Evolutionary conservation across 441 rosid genomes (phyloP).

Genomic region (Isatis lusitanica): DNA sequence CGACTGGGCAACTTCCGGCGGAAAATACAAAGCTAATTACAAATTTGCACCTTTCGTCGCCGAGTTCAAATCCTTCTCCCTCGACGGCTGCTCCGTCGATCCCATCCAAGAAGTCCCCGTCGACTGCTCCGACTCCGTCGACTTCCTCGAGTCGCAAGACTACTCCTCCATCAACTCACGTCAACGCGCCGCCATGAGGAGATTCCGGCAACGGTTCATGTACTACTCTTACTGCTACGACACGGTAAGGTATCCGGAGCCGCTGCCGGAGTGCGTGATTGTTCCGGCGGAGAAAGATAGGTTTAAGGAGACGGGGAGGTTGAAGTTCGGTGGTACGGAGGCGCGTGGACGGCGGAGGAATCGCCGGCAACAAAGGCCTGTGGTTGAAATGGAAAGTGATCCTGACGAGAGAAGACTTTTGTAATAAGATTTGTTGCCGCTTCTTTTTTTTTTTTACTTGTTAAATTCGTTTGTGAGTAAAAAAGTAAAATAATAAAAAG

Average conservation of each 20-base stretch:
- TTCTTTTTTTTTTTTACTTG: neutral
- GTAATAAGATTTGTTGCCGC: neutral
- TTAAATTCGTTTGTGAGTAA: neutral
- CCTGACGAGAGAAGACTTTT: conserved; percentile 34
- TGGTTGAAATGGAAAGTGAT: conserved; percentile 33
- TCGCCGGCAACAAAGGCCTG: conserved; percentile 19
- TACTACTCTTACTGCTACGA: conserved; percentile 91
- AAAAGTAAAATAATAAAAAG: neutral
- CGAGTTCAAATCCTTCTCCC: conserved; percentile 60
- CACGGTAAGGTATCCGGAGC: conserved; percentile 50
- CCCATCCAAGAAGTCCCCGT: conserved; percentile 52
- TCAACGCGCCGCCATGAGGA: conserved; percentile 58
- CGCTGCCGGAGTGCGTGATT: conserved; percentile 65
- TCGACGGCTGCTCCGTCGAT: conserved; percentile 73
- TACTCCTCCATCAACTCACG: conserved; percentile 40
- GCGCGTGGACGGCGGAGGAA: conserved; percentile 23
- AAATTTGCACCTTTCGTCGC: conserved; percentile 73
- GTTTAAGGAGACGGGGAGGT: conserved; percentile 62
- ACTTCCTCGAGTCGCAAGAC: conserved; percentile 42
- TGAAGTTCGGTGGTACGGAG: conserved; percentile 66
- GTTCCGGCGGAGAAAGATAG: conserved; percentile 50
- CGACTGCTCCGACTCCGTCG: conserved; percentile 36
- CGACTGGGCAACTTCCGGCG: conserved; percentile 92
- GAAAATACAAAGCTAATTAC: conserved; percentile 73
- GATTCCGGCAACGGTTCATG: conserved; percentile 65